A percentile compares a stretch with the other conserved stretches of the same genome.
These are phyloP conservation scores for Cladosporium cucumerinum DNA, from an alignment of 2,329 filamentous ascomycete genomes.

Conservation along the genomic window DNA sequence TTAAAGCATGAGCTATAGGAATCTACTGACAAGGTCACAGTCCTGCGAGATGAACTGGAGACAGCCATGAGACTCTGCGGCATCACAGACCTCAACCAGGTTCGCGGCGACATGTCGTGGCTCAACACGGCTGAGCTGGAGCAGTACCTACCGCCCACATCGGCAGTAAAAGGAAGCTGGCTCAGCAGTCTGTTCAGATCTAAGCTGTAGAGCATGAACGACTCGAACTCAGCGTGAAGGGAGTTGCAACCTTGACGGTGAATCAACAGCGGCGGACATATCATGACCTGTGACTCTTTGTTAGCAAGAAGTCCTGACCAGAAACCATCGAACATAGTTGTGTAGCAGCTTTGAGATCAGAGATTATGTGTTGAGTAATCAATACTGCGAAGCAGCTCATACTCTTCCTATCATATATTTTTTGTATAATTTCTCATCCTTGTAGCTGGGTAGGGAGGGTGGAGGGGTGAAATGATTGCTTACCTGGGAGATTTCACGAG, in stretches of 20 bases:
- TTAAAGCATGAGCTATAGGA: neutral
- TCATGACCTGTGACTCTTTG: neutral
- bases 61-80: slow-evolving; percentile 66
- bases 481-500: neutral
- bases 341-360: slow-evolving; percentile 5
- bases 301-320: neutral
- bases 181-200: slow-evolving; percentile 6
- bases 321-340: neutral
- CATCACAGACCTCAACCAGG: slow-evolving; percentile 58
- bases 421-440: slow-evolving; percentile 28
- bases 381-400: slow-evolving; percentile 33
- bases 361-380: slow-evolving; percentile 25
- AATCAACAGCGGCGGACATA: neutral
- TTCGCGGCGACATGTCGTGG: slow-evolving; percentile 55
- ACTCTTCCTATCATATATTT: slow-evolving; percentile 39
- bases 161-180: neutral
- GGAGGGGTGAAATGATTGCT: neutral
- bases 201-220: slow-evolving; percentile 5
- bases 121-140: slow-evolving; percentile 55
- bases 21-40: slow-evolving; percentile 24
- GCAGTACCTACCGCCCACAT: slow-evolving; percentile 43
- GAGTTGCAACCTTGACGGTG: neutral
- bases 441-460: slow-evolving; percentile 7
- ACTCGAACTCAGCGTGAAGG: neutral
- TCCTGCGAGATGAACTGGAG: slow-evolving; percentile 57